Evolutionary conservation across 768 basidiomycete species (phyloP).

Genomic region (Leccinum subgranulosum): DNA sequence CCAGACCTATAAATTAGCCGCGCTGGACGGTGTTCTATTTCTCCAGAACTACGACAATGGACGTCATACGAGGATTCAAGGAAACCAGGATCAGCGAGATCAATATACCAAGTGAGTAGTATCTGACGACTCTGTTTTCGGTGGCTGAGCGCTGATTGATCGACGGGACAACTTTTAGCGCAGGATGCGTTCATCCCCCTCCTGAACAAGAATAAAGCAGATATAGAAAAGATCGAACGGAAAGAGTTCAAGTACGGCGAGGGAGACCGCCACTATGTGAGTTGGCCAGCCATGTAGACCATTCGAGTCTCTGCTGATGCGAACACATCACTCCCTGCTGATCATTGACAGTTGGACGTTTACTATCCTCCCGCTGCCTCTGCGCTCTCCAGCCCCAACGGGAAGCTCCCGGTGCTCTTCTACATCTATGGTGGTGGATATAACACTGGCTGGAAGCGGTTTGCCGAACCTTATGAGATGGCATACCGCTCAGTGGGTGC

Average conservation of each 20-base stretch:
- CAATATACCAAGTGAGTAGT: constrained; percentile 33
- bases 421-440: constrained; percentile 71
- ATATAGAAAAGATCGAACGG: constrained; percentile 46
- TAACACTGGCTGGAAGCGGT: constrained; percentile 44
- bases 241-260: constrained; percentile 57
- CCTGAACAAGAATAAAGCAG: constrained; percentile 43
- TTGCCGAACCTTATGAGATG: constrained; percentile 46
- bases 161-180: constrained; percentile 33
- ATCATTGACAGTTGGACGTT: constrained; percentile 52
- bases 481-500: constrained; percentile 55
- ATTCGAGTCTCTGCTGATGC: background rate
- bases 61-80: constrained; percentile 31
- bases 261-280: constrained; percentile 38
- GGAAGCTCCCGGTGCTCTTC: constrained; percentile 50
- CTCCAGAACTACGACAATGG: constrained; percentile 27
- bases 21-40: background rate
- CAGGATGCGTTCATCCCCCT: constrained; percentile 46
- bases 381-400: constrained; percentile 19
- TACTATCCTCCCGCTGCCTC: constrained; percentile 50
- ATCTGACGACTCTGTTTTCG: background rate
- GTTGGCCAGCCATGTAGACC: background rate
- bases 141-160: constrained; percentile 3
- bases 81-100: constrained; percentile 31
- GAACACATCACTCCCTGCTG: background rate
- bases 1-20: background rate